These are phyloP conservation scores for Podospora appendiculata DNA, from an alignment of 495 filamentous ascomycete species.

Conservation along the genomic window DNA sequence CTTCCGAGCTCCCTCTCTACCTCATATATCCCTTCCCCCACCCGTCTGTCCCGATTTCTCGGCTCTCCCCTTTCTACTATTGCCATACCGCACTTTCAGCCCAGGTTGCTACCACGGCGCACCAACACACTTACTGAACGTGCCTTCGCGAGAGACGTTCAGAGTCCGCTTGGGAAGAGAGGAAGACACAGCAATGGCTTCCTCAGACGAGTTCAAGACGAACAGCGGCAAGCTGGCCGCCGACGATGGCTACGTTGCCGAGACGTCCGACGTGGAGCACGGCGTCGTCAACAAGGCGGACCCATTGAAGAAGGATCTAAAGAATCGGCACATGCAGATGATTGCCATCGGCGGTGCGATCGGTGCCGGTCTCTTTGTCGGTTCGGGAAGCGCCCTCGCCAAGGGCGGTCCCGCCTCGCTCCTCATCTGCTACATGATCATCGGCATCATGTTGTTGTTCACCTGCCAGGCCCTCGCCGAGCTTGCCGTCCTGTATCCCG, in stretches of 20 bases:
- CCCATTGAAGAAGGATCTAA: constrained; percentile 22
- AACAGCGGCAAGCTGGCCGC: neutral
- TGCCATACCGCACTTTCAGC: too few species aligned
- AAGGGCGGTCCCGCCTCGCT: constrained; percentile 49
- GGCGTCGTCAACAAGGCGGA: neutral
- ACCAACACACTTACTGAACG: too few species aligned
- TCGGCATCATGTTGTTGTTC: constrained; percentile 37
- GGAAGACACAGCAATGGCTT: neutral
- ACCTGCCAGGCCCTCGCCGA: constrained; percentile 57
- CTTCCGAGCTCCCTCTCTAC: too few species aligned
- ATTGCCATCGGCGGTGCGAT: constrained; percentile 62
- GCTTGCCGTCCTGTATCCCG: constrained; percentile 58
- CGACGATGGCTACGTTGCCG: neutral
- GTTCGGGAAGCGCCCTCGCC: constrained; percentile 40
- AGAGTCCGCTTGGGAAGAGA: too few species aligned
- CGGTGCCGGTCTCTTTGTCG: constrained; percentile 52
- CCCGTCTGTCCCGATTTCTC: too few species aligned
- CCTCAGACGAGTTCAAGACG: neutral
- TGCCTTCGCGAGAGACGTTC: too few species aligned
- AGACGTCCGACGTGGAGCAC: neutral
- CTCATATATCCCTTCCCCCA: too few species aligned
- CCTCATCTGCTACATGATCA: constrained; percentile 46
- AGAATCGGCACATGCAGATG: constrained; percentile 61
- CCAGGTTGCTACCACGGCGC: too few species aligned
- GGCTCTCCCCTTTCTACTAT: too few species aligned